A percentile compares a stretch with the other conserved stretches of the same genome.
Evolutionary conservation across 1,139 yeast genomes (phyloP).

Genomic region (Nakaseomyces kungkrabaensis): DNA sequence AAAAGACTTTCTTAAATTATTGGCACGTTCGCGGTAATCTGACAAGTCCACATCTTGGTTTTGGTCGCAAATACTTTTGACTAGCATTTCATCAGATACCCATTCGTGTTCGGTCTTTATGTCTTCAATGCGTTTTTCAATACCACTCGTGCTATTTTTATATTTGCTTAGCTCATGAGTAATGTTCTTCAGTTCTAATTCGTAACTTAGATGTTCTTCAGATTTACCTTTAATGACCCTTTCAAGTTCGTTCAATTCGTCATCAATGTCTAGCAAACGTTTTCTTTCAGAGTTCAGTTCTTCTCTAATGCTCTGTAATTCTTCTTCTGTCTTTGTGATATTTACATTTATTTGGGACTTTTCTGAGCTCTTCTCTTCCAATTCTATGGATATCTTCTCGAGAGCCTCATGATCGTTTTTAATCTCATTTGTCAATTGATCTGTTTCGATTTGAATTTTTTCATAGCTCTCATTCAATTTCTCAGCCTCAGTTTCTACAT

Average conservation of each 20-base stretch:
- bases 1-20: conserved; percentile 50
- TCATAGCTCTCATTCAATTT: conserved; percentile 48
- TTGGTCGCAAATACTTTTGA: conserved; percentile 44
- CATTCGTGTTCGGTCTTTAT: conserved; percentile 56
- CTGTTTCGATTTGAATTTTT: conserved; percentile 58
- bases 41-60: conserved; percentile 55
- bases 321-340: conserved; percentile 5
- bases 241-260: conserved; percentile 62
- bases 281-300: conserved; percentile 44
- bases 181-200: conserved; percentile 49
- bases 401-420: conserved; percentile 36
- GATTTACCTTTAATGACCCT: conserved; percentile 43
- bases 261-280: conserved; percentile 59
- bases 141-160: conserved; percentile 34
- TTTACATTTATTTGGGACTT: conserved; percentile 28
- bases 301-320: conserved; percentile 14
- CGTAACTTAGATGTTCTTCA: conserved; percentile 40
- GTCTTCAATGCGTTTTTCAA: conserved; percentile 38
- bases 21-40: conserved; percentile 50
- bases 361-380: conserved; percentile 30
- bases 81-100: conserved; percentile 57
- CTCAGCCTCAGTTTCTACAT: conserved; percentile 28
- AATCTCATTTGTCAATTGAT: conserved; percentile 55
- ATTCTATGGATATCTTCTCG: conserved; percentile 33
- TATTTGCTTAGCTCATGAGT: conserved; percentile 58